Evolutionary conservation across 106 monocot species (phyloP).

Genomic region (Dioscorea zingiberensis): DNA sequence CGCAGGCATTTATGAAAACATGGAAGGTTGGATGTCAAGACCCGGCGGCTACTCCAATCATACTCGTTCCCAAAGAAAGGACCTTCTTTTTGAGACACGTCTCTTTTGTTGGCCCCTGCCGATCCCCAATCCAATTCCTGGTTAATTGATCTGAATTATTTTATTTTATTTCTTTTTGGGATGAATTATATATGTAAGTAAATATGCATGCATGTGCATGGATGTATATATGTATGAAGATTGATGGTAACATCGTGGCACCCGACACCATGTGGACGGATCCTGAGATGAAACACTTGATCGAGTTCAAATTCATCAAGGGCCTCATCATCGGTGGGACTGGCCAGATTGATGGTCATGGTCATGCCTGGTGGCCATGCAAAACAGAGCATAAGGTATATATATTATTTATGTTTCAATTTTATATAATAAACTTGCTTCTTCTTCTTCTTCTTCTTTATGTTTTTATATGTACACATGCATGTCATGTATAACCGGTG

Average conservation of each 20-base stretch:
- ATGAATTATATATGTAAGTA: too few relatives aligned
- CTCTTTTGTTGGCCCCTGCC: not conserved
- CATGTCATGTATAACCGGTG: too few relatives aligned
- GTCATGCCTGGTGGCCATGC: not conserved
- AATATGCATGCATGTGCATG: not conserved
- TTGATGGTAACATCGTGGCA: not conserved
- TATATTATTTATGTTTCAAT: too few relatives aligned
- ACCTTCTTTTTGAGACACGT: not conserved
- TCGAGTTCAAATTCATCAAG: not conserved
- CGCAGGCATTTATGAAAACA: not conserved
- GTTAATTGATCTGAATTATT: not conserved
- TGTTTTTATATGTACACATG: not conserved
- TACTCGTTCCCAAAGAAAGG: not conserved
- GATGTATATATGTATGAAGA: not conserved
- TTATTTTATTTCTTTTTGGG: not conserved
- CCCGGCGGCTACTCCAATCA: not conserved
- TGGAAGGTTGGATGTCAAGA: not conserved
- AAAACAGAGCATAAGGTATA: not conserved
- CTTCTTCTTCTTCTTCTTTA: not conserved
- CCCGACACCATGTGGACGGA: not conserved
- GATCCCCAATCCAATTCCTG: not conserved
- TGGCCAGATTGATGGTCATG: not conserved
- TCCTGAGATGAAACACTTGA: not conserved
- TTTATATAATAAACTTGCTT: too few relatives aligned
- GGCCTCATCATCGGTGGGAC: not conserved